A percentile compares a stretch with the other conserved stretches of the same genome.
phyloP scores from a whole-genome alignment of 73 alveolate genomes.

The Effrenium voratum region DNA sequence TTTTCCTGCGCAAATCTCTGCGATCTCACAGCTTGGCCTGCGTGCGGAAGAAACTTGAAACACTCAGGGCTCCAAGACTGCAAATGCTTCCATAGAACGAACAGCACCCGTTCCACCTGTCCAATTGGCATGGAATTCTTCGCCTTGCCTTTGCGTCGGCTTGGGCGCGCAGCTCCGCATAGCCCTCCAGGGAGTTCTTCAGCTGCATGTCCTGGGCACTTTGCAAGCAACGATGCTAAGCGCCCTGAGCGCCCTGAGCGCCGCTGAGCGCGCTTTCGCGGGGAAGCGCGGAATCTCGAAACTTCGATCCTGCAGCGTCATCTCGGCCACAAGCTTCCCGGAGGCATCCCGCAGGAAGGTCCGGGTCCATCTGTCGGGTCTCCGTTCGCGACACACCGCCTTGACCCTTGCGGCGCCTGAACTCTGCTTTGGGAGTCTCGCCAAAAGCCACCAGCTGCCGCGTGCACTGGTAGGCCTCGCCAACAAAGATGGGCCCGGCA shows the following conservation, averaged over 20 bases:
- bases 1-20: too few species aligned
- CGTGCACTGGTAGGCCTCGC: conserved; percentile 63
- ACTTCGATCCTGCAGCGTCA: conserved; percentile 59
- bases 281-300: not conserved
- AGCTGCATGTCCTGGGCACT: conserved; percentile 89
- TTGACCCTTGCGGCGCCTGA: not conserved
- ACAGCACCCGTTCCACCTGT: too few species aligned
- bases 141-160: too few species aligned
- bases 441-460: conserved; percentile 67
- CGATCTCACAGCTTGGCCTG: too few species aligned
- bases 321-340: conserved; percentile 72
- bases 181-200: conserved; percentile 51
- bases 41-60: too few species aligned
- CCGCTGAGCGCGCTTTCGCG: too few species aligned
- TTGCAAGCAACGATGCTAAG: too few species aligned
- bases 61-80: too few species aligned
- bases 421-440: conserved; percentile 82
- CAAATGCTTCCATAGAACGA: too few species aligned
- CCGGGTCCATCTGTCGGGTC: conserved; percentile 66
- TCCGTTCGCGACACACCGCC: not conserved
- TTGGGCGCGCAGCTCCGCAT: conserved; percentile 74
- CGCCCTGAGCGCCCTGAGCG: too few species aligned
- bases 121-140: too few species aligned
- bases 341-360: conserved; percentile 68
- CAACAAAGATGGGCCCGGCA: conserved; percentile 79